A percentile compares a stretch with the other conserved stretches of the same genome.
Evolutionary conservation across 768 basidiomycete species (phyloP).

Genomic region (Suillus luteus): DNA sequence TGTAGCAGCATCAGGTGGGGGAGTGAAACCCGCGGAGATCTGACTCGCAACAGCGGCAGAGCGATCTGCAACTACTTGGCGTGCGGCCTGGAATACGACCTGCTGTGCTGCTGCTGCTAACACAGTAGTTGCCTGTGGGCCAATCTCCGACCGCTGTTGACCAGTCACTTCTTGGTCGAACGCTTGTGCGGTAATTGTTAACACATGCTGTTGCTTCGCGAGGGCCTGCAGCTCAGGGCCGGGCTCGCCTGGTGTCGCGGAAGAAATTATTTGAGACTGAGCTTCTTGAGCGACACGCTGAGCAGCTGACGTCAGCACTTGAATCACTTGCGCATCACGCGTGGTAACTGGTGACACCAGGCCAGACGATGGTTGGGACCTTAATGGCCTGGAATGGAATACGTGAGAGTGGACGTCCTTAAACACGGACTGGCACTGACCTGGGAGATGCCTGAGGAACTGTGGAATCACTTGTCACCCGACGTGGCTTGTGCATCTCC

Average conservation of each 20-base stretch:
- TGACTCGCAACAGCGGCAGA: slow-evolving; percentile 44
- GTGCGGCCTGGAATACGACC: slow-evolving; percentile 77
- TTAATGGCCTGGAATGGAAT: slow-evolving; percentile 27
- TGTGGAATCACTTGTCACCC: slow-evolving; percentile 43
- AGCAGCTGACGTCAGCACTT: slow-evolving; percentile 74
- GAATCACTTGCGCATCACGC: slow-evolving; percentile 72
- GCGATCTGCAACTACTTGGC: slow-evolving; percentile 55
- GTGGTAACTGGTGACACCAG: slow-evolving; percentile 38
- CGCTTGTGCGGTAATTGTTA: slow-evolving; percentile 71
- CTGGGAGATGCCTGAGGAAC: slow-evolving; percentile 37
- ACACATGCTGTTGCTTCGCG: slow-evolving; percentile 79
- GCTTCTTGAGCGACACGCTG: slow-evolving; percentile 77
- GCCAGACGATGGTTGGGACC: slow-evolving; percentile 33
- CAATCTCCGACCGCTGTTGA: slow-evolving; percentile 43
- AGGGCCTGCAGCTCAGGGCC: slow-evolving; percentile 62
- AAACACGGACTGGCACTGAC: slow-evolving; percentile 19
- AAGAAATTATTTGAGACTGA: slow-evolving; percentile 63
- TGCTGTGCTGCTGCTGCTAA: slow-evolving; percentile 79
- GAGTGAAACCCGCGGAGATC: slow-evolving; percentile 42
- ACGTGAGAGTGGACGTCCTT: slow-evolving; percentile 14
- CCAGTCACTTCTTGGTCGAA: slow-evolving; percentile 70
- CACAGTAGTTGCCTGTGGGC: slow-evolving; percentile 49
- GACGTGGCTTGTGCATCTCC: slow-evolving; percentile 42
- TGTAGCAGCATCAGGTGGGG: slow-evolving; percentile 31
- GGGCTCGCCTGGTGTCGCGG: slow-evolving; percentile 46